Base-by-base conservation (phyloP, 805 yeast species). In the Spathaspora arborariae region DNA sequence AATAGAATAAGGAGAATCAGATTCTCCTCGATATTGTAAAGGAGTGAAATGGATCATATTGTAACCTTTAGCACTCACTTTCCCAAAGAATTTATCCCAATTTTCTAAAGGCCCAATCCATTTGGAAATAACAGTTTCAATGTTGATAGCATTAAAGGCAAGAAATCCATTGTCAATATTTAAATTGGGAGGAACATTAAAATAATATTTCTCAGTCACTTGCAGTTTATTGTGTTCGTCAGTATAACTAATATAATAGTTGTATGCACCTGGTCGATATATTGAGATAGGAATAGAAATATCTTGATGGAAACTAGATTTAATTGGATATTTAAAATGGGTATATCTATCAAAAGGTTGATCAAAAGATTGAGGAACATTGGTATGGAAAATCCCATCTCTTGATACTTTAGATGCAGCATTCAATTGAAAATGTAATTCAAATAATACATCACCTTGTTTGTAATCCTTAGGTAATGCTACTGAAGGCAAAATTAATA, bases 11-110 rank as follows among this genome's bases (percentile, higher is more conserved):
- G 99, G 99, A 5, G 97, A 91, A 63, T 91, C 79, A 1, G 96
- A 87, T 51, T 76, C 85, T 27, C 99, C 99, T 46, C 98, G 76
- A 52, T 82, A 69, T 65, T 92, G 97, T 55, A 92, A 72, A 0
- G 99, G 99, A 5, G 97, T 91, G 63, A 92, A 92, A 70, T 92
- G 99, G 39, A 94, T 73, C 97, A 92, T 88, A 64, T 94, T 94
- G 70, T 92, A 92, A 18, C 94, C 91, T 64, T 94, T 94, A 7
- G 67, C 61, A 13, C 83, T 67, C 39, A 92, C 77, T 40, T 78
- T 77, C 1, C 63, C 61, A 48, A 92, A 86, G 47, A 86, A 69
- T 1, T 66, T 61, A 47, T 80, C 79, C 98, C 98, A 92, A 11
- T 78, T 64, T 1, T 63, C 60, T 27, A 74, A 61, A 1, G 80